Percentiles rank a stretch among this genome's conserved stretches.
Evolutionary conservation across 805 yeast genomes (phyloP).

Genomic region (Metschnikowia kunwiensis): DNA sequence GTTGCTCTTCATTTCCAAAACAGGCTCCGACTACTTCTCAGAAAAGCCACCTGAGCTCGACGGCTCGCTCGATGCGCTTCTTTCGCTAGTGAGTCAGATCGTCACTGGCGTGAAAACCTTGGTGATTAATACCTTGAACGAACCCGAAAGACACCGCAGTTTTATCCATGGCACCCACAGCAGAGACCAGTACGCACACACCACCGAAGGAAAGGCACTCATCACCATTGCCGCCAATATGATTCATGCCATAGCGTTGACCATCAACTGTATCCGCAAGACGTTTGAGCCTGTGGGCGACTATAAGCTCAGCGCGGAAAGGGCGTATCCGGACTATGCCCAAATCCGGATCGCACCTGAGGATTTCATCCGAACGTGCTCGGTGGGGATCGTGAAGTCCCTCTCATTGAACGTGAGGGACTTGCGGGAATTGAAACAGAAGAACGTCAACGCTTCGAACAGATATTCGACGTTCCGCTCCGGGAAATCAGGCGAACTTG

Average conservation of each 20-base stretch:
- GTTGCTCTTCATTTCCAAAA: conserved; percentile 55
- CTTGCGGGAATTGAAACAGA: conserved; percentile 22
- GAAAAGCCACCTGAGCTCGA: conserved; percentile 44
- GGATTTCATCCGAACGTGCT: conserved; percentile 58
- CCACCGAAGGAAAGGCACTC: conserved; percentile 65
- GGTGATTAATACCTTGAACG: conserved; percentile 53
- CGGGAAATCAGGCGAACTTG: conserved; percentile 49
- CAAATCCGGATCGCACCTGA: conserved; percentile 55
- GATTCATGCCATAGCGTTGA: conserved; percentile 50
- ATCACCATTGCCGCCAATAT: conserved; percentile 58
- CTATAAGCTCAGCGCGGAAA: conserved; percentile 54
- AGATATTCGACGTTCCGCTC: conserved; percentile 51
- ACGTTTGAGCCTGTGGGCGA: conserved; percentile 62
- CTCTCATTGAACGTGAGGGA: conserved; percentile 26
- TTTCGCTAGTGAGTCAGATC: conserved; percentile 60
- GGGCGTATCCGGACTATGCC: conserved; percentile 66
- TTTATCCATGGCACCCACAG: conserved; percentile 13
- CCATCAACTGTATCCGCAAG: conserved; percentile 49
- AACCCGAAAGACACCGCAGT: conserved; percentile 31
- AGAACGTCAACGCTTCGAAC: conserved; percentile 24
- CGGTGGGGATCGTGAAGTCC: conserved; percentile 54
- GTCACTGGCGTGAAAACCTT: conserved; percentile 62
- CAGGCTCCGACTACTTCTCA: conserved; percentile 39
- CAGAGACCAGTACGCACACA: conserved; percentile 45
- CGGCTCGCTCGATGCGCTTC: conserved; percentile 52